Percentiles rank a stretch among this genome's conserved stretches.
Conservation (phyloP, 306 rosid species). For the Psophocarpus tetragonolobus region DNA sequence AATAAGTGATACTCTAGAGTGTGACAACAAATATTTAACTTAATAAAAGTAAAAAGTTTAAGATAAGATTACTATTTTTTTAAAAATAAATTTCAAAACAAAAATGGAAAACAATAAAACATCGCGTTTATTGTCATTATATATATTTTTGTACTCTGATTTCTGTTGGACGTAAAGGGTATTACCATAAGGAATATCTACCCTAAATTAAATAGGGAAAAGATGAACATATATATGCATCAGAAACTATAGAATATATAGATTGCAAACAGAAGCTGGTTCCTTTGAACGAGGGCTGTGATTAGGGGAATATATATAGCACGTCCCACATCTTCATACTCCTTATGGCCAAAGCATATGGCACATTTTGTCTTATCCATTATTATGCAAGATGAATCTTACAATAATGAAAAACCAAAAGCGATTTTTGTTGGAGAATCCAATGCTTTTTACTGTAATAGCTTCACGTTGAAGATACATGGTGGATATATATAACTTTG, state of each 20-base stretch:
- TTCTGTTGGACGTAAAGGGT: constrained; percentile 21
- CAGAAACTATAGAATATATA: constrained; percentile 23
- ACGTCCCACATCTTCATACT: constrained; percentile 38
- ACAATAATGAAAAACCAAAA: constrained; percentile 38
- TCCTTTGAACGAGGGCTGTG: constrained; percentile 43
- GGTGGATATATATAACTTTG: constrained; percentile 24
- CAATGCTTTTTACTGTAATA: constrained; percentile 57
- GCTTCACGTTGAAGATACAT: constrained; percentile 64
- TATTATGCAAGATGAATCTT: constrained; percentile 57
- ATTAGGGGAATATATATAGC: constrained; percentile 47
- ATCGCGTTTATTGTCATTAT: too few relatives aligned
- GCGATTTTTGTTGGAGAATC: constrained; percentile 67
- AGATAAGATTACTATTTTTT: too few relatives aligned
- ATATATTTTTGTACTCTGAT: constrained; percentile 24
- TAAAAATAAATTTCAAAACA: too few relatives aligned
- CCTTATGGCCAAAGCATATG: constrained; percentile 49
- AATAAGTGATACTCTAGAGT: too few relatives aligned
- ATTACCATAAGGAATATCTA: constrained; percentile 35
- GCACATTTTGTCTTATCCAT: constrained; percentile 71
- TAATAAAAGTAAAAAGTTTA: too few relatives aligned
- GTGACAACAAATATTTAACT: too few relatives aligned
- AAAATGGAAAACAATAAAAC: too few relatives aligned
- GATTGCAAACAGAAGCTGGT: constrained; percentile 47
- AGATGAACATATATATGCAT: constrained; percentile 25
- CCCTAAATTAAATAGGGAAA: constrained; percentile 14